Evolutionary conservation across 106 monocot species (phyloP), one percentile per base, ranked within the genome.

Genomic region (Allium fistulosum): DNA sequence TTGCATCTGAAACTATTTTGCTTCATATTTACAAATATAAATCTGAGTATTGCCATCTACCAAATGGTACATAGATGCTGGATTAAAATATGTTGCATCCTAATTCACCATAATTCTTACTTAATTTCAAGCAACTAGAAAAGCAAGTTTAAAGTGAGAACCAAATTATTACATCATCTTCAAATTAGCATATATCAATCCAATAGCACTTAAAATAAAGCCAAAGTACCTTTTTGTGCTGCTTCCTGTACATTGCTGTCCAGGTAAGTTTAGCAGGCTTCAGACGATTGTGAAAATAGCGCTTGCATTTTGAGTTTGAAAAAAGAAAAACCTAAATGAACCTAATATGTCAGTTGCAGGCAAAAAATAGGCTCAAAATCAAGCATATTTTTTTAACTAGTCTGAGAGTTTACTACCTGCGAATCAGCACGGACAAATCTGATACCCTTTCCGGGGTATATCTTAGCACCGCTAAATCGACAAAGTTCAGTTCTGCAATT

Each of bases 391-490:
- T 6, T 28, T 4, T 10, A 12, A 9, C 27, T 46, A 6, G 17
- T 37, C 37, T 4, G 2, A 4, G 37, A 37, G 37, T 5, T 37
- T 37, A 6, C 56, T 79, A 82, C 86, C 73, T 86, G 86, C 0
- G 86, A 86, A 49, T 86, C 86, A 17, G 82, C 48, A 15, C 79
- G 76, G 9, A 86, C 78, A 77, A 82, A 86, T 82, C 82, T 76
- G 37, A 86, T 86, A 57, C 86, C 86, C 79, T 79, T 81, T 11
- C 86, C 86, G 51, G 82, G 86, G 57, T 86, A 86, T 72, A 86
- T 86, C 74, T 86, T 86, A 3, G 79, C 73, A 73, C 86, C 86
- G 63, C 86, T 86, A 28, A 86, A 86, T 13, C 86, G 82, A 46
- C 86, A 86, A 10, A 86, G 76, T 56, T 76, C 76, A 16, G 70